phyloP scores from a whole-genome alignment of 1,139 yeast species.

The Hanseniaspora sp. region DNA sequence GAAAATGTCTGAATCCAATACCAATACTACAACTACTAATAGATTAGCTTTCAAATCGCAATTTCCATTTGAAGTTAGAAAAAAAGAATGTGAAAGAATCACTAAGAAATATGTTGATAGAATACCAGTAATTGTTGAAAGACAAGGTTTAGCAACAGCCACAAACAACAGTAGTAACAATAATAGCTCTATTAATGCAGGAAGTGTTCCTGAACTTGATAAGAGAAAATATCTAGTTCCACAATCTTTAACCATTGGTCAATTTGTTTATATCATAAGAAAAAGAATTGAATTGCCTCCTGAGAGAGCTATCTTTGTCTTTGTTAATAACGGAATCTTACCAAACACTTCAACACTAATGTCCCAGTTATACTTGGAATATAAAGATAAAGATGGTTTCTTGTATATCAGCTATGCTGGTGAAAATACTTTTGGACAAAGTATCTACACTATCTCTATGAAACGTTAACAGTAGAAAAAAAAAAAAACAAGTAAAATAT shows the following conservation, averaged over 20 bases:
- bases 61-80: conserved; percentile 63
- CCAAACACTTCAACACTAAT: conserved; percentile 97
- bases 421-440: conserved; percentile 66
- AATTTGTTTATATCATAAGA: conserved; percentile 92
- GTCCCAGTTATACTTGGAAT: conserved; percentile 90
- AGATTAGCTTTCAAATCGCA: conserved; percentile 31
- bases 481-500: neutral
- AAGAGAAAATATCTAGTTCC: conserved; percentile 95
- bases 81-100: conserved; percentile 89
- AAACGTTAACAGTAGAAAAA: no score
- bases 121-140: conserved; percentile 94
- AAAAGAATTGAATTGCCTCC: conserved; percentile 92
- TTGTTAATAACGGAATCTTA: conserved; percentile 76
- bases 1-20: neutral
- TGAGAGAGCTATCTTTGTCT: conserved; percentile 94
- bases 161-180: neutral
- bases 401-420: conserved; percentile 86
- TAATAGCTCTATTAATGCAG: neutral
- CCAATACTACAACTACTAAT: neutral
- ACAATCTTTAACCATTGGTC: conserved; percentile 91
- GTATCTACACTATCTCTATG: neutral
- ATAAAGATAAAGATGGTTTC: conserved; percentile 95
- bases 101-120: conserved; percentile 82
- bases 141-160: conserved; percentile 69
- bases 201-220: conserved; percentile 73